Percentiles rank a stretch among this genome's conserved stretches.
Conservation (phyloP, 1,284 basidiomycete genomes). For the Cutaneotrichosporon mucoides region DNA sequence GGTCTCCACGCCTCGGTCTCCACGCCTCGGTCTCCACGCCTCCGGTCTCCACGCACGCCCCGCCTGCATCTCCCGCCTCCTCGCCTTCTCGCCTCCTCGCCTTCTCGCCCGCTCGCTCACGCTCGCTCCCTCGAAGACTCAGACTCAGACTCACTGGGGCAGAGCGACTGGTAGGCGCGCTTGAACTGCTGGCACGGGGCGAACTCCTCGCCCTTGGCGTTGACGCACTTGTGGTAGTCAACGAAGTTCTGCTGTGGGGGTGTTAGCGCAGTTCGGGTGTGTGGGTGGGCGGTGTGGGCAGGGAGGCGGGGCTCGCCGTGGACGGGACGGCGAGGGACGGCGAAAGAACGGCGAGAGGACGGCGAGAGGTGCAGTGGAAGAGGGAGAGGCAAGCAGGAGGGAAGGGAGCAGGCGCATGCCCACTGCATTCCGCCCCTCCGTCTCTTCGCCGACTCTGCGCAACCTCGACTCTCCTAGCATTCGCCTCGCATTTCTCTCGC, state of each 20-base stretch:
- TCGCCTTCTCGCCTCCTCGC: neutral
- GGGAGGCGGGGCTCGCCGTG: neutral
- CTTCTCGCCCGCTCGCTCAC: too few relatives aligned
- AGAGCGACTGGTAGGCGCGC: slow-evolving; percentile 91
- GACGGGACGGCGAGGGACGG: too few relatives aligned
- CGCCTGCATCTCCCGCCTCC: neutral
- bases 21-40: too few relatives aligned
- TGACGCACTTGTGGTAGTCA: slow-evolving; percentile 96
- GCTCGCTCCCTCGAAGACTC: too few relatives aligned
- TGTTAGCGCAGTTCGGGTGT: neutral
- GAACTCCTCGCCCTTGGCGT: slow-evolving; percentile 96
- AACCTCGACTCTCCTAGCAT: too few relatives aligned
- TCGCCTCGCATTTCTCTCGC: too few relatives aligned
- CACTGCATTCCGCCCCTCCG: too few relatives aligned
- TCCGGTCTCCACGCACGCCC: neutral
- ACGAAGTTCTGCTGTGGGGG: slow-evolving; percentile 85
- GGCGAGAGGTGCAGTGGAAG: neutral
- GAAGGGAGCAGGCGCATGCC: neutral
- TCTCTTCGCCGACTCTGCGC: too few relatives aligned
- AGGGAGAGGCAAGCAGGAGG: neutral
- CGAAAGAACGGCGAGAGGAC: too few relatives aligned
- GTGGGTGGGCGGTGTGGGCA: neutral
- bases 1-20: too few relatives aligned
- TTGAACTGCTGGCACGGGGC: slow-evolving; percentile 99
- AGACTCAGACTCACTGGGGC: slow-evolving; percentile 73